Evolutionary conservation across 495 filamentous ascomycete genomes (phyloP), one percentile per base, ranked within the genome.

Genomic region (Pseudoneurospora amorphoporcata): DNA sequence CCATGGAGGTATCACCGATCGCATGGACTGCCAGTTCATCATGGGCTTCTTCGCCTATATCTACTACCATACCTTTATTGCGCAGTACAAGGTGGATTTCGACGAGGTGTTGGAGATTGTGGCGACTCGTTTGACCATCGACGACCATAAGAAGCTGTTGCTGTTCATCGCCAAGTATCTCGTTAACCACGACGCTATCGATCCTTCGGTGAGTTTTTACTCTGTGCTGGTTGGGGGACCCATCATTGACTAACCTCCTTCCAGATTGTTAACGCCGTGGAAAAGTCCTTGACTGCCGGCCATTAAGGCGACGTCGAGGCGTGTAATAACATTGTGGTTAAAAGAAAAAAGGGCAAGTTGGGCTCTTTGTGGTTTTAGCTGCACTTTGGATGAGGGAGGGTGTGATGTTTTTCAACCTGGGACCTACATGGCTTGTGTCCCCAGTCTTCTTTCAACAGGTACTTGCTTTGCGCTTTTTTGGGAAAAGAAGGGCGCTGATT

Each of bases 11-110:
- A 98, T 99, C 82, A 99, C 96, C 8, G 96, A 99, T 81, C 90
- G 96, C 35, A 98, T 99, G 96, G 96, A 99, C 78, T 99, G 96
- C 83, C 96, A 99, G 79, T 98, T 98, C 84, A 98, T 98, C 84
- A 99, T 99, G 96, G 96, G 96, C 10, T 93, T 98, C 85, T 98
- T 99, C 77, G 89, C 96, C 14, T 98, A 92, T 82, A 92, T 99
- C 86, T 99, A 99, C 82, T 98, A 95, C 83, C 93, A 97, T 81
- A 94, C 93, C 77, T 99, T 99, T 80, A 95, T 99, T 78, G 94
- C 94, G 9, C 85, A 92, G 19, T 89, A 94, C 83, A 91, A 91
- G 76, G 89, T 91, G 9, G 92, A 85, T 71, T 90, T 96, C 14
- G 95, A 94, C 4, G 89, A 89, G 69, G 90, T 98, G 39, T 91